Conservation (phyloP, 2,329 filamentous ascomycete species). For the Nakataea oryzae region DNA sequence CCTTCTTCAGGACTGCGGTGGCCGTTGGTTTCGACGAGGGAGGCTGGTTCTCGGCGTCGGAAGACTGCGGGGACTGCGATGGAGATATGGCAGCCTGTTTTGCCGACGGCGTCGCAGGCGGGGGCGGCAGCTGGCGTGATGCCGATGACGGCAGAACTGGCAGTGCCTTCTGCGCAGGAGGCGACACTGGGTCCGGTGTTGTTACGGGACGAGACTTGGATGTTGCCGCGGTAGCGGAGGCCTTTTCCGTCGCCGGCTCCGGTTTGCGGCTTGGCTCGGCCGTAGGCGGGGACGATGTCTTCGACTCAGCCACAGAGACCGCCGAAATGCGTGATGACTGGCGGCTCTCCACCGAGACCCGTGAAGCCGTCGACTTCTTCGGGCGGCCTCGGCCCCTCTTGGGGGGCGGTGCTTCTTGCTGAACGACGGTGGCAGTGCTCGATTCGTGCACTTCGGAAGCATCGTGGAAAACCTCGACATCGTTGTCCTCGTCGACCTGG, state of each 20-base stretch:
- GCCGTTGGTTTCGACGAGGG: slow-evolving; percentile 54
- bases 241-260: neutral
- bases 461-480: slow-evolving; percentile 11
- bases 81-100: slow-evolving; percentile 47
- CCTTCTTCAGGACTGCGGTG: slow-evolving; percentile 31
- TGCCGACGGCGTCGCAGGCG: slow-evolving; percentile 36
- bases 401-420: slow-evolving; percentile 5
- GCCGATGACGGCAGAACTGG: neutral
- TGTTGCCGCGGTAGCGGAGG: slow-evolving; percentile 1
- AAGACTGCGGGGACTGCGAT: slow-evolving; percentile 63
- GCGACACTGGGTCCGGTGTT: neutral
- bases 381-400: slow-evolving; percentile 21
- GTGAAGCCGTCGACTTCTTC: slow-evolving; percentile 14
- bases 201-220: slow-evolving; percentile 2
- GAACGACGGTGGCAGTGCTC: slow-evolving; percentile 14
- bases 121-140: slow-evolving; percentile 6
- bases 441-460: slow-evolving; percentile 11
- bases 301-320: neutral
- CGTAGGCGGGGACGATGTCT: neutral
- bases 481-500: slow-evolving; percentile 7
- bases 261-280: neutral
- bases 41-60: slow-evolving; percentile 70
- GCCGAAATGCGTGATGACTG: neutral
- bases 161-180: neutral
- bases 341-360: neutral